Evolutionary conservation across 805 yeast species (phyloP).

Genomic region (Ogataea pini): DNA sequence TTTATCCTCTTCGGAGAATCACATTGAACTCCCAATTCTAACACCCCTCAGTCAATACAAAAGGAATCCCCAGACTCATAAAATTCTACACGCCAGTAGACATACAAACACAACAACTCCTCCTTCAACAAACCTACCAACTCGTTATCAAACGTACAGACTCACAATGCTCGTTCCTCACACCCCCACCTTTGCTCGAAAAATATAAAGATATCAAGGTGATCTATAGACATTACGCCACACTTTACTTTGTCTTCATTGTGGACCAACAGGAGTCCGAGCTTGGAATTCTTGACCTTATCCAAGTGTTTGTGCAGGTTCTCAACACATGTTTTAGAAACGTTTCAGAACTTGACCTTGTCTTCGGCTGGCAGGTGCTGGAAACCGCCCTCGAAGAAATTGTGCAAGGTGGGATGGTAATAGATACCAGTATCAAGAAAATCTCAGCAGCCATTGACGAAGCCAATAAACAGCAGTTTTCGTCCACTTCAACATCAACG

Average conservation of each 20-base stretch:
- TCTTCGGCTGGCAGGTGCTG: slow-evolving; percentile 97
- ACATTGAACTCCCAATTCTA: neutral
- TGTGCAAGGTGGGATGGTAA: slow-evolving; percentile 97
- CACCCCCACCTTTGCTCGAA: slow-evolving; percentile 78
- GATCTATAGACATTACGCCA: slow-evolving; percentile 92
- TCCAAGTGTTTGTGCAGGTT: slow-evolving; percentile 95
- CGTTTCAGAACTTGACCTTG: slow-evolving; percentile 93
- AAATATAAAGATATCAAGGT: slow-evolving; percentile 78
- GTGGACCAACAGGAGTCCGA: slow-evolving; percentile 97
- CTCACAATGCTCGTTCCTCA: slow-evolving; percentile 82
- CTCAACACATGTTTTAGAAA: slow-evolving; percentile 89
- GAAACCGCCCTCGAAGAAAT: slow-evolving; percentile 90
- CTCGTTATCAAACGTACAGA: slow-evolving; percentile 70
- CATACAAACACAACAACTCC: slow-evolving; percentile 73
- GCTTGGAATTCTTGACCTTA: slow-evolving; percentile 87
- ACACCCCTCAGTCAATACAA: slow-evolving; percentile 67
- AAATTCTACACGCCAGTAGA: slow-evolving; percentile 94
- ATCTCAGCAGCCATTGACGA: slow-evolving; percentile 85
- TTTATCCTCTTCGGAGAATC: too few relatives aligned
- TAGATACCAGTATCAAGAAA: slow-evolving; percentile 80
- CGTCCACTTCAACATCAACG: slow-evolving; percentile 23
- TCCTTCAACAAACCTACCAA: slow-evolving; percentile 80
- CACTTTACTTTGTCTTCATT: slow-evolving; percentile 91
- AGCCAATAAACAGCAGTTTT: slow-evolving; percentile 53
- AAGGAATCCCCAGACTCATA: slow-evolving; percentile 84